phyloP scores from a whole-genome alignment of 2,329 filamentous ascomycete species.

The Aspergillus transmontanensis region DNA sequence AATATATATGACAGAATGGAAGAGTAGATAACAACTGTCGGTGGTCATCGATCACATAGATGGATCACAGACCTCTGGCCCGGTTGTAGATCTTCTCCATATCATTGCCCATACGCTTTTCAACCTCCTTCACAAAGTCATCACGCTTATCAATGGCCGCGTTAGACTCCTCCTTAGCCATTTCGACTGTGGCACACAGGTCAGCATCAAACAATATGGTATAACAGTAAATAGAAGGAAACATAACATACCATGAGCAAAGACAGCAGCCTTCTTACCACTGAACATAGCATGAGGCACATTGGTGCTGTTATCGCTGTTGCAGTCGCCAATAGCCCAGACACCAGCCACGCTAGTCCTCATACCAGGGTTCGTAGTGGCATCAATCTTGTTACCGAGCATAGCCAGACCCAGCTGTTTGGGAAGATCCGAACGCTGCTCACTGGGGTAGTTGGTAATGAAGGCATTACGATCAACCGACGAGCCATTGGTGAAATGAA shows the following conservation, averaged over 20 bases:
- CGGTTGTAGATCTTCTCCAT: constrained; percentile 31
- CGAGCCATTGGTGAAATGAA: constrained; percentile 54
- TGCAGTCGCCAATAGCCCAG: constrained; percentile 63
- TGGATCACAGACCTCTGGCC: constrained; percentile 3
- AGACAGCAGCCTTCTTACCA: constrained; percentile 62
- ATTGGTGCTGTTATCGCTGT: constrained; percentile 62
- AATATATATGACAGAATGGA: background rate
- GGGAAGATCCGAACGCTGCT: constrained; percentile 54
- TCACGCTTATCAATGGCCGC: constrained; percentile 33
- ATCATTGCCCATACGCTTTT: constrained; percentile 33
- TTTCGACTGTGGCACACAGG: constrained; percentile 28
- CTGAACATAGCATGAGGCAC: constrained; percentile 63
- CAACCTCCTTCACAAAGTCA: constrained; percentile 30
- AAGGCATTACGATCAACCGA: constrained; percentile 55
- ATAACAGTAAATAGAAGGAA: background rate
- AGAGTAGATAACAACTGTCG: background rate
- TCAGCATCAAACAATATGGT: background rate
- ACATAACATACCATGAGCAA: constrained; percentile 54
- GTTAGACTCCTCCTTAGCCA: constrained; percentile 34
- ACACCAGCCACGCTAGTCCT: constrained; percentile 57
- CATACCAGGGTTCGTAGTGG: constrained; percentile 46
- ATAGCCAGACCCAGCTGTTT: constrained; percentile 52
- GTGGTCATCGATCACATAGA: background rate
- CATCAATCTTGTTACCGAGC: constrained; percentile 48
- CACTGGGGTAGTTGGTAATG: constrained; percentile 52